Conservation (phyloP, 192 early-diverging fungal genomes). For the Spizellomyces sp. region DNA sequence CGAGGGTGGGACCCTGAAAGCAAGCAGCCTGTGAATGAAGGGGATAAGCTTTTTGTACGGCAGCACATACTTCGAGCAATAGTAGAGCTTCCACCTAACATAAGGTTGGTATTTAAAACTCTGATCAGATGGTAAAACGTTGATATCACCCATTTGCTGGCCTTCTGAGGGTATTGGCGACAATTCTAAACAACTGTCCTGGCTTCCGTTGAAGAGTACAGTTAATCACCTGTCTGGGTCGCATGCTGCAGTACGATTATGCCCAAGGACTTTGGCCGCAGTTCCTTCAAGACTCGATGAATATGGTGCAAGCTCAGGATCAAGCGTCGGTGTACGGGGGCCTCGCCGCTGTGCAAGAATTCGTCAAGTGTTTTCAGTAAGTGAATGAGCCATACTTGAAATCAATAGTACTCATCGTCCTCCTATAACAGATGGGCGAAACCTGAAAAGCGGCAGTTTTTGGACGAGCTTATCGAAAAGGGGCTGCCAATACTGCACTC, state of each 20-base stretch:
- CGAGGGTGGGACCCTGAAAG: conserved; percentile 66
- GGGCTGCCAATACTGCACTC: conserved; percentile 78
- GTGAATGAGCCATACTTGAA: conserved; percentile 16
- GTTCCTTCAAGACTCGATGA: conserved; percentile 68
- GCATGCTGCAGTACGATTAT: conserved; percentile 78
- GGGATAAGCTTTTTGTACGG: conserved; percentile 70
- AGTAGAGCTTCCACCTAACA: conserved; percentile 65
- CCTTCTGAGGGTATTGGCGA: background rate
- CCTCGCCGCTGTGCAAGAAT: conserved; percentile 76
- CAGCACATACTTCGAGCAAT: conserved; percentile 77
- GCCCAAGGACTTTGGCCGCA: conserved; percentile 71
- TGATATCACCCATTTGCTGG: background rate
- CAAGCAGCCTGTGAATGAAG: conserved; percentile 21
- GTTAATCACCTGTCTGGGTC: conserved; percentile 73
- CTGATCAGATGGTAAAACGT: conserved; percentile 7
- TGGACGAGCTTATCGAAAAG: conserved; percentile 71
- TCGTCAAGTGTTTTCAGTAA: conserved; percentile 77
- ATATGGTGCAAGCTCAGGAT: conserved; percentile 67
- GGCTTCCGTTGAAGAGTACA: conserved; percentile 45
- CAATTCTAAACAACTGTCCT: background rate
- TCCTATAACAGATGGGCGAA: conserved; percentile 57
- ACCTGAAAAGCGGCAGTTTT: conserved; percentile 60
- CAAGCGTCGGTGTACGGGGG: conserved; percentile 72
- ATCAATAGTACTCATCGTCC: background rate
- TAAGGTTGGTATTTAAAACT: conserved; percentile 56